phyloP scores from a whole-genome alignment of 768 basidiomycete genomes.

The Butyriboletus loyo region DNA sequence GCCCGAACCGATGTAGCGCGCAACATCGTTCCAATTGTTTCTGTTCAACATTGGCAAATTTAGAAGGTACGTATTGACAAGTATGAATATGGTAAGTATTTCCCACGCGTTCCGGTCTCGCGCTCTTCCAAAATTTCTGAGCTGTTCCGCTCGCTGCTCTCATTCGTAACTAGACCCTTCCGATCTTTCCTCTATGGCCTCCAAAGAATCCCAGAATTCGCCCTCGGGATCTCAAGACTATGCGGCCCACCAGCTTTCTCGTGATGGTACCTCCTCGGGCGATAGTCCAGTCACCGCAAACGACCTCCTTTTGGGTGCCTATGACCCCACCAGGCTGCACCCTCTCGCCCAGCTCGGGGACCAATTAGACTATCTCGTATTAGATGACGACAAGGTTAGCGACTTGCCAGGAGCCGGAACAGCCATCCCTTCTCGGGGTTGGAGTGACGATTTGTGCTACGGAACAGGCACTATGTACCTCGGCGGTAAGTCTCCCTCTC shows the following conservation, averaged over 20 bases:
- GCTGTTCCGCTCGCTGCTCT: conserved; percentile 15
- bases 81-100: conserved; percentile 6
- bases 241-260: conserved; percentile 46
- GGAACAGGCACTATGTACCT: conserved; percentile 99
- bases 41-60: conserved; percentile 16
- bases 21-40: conserved; percentile 31
- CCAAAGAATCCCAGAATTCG: conserved; percentile 21
- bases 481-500: conserved; percentile 74
- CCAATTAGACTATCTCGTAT: conserved; percentile 90
- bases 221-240: conserved; percentile 43
- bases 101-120: conserved; percentile 21
- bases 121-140: conserved; percentile 30
- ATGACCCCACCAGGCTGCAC: conserved; percentile 91
- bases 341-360: conserved; percentile 91
- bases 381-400: conserved; percentile 95
- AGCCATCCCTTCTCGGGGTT: conserved; percentile 92
- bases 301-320: conserved; percentile 82
- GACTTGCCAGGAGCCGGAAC: conserved; percentile 86
- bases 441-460: conserved; percentile 99
- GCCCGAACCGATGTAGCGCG: conserved; percentile 16
- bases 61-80: conserved; percentile 1
- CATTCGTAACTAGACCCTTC: conserved; percentile 16
- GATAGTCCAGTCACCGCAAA: conserved; percentile 74
- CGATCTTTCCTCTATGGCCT: conserved; percentile 27
- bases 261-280: conserved; percentile 37